These are phyloP conservation scores for Mortierella hygrophila DNA, from an alignment of 192 early-diverging fungal genomes.

Conservation along the genomic window DNA sequence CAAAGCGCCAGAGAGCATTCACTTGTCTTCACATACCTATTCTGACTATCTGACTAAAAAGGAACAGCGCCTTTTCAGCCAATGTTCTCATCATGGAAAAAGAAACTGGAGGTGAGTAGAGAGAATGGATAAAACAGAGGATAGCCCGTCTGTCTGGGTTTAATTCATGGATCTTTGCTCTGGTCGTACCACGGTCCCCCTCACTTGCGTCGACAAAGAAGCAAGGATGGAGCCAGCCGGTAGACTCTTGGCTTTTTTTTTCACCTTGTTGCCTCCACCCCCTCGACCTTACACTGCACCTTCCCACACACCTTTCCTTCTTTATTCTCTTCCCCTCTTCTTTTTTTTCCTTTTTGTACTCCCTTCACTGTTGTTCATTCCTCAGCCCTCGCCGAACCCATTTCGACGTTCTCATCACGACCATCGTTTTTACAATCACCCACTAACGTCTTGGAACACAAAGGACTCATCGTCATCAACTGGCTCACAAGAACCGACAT, in stretches of 20 bases:
- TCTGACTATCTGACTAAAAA: no score
- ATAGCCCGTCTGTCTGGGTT: background rate
- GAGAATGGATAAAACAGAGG: background rate
- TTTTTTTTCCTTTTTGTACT: background rate
- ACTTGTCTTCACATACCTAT: no score
- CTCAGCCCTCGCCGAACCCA: background rate
- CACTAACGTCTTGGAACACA: no score
- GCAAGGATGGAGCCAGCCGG: background rate
- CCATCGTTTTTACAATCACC: background rate
- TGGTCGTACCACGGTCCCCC: background rate
- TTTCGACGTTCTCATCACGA: background rate
- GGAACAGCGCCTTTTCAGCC: background rate
- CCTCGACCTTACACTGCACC: background rate
- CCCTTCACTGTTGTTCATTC: background rate
- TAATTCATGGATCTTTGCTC: background rate
- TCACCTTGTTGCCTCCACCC: background rate
- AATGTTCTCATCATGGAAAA: background rate
- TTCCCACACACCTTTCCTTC: background rate
- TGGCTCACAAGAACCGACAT: no score
- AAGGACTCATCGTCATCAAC: no score
- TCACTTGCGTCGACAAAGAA: background rate
- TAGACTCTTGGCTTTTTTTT: background rate
- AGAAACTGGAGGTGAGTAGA: background rate
- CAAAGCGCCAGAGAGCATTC: background rate
- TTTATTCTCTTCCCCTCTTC: background rate